phyloP scores from a whole-genome alignment of 2,329 filamentous ascomycete genomes.

The Fusarium caatingaense region DNA sequence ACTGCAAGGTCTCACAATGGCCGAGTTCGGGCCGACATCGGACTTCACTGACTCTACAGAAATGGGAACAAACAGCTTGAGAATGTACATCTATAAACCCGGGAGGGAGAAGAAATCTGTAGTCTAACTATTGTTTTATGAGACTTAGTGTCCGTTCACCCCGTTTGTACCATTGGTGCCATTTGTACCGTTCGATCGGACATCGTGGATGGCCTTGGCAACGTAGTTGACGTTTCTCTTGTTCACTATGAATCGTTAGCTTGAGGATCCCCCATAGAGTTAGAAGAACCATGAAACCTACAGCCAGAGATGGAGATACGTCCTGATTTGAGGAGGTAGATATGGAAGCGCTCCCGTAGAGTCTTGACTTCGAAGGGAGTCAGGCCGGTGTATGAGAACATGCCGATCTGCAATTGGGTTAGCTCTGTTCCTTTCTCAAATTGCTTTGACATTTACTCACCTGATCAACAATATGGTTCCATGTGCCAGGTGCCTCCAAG shows the following conservation, averaged over 20 bases:
- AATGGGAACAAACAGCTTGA: not conserved
- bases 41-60: not conserved
- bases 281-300: not conserved
- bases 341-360: conserved; percentile 75
- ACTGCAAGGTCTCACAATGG: not conserved
- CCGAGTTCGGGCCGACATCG: conserved; percentile 28
- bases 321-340: conserved; percentile 70
- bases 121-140: not conserved
- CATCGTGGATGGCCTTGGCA: conserved; percentile 85
- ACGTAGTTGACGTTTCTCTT: conserved; percentile 85
- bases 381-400: conserved; percentile 95
- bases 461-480: conserved; percentile 94
- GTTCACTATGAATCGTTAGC: conserved; percentile 66
- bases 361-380: conserved; percentile 76
- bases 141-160: conserved; percentile 10
- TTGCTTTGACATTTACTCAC: not conserved
- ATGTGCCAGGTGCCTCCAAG: conserved; percentile 84
- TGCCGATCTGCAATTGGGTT: conserved; percentile 77
- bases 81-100: conserved; percentile 1
- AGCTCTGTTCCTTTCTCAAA: not conserved
- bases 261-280: not conserved
- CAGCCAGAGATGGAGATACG: conserved; percentile 37
- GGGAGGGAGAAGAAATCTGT: conserved; percentile 5
- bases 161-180: conserved; percentile 18
- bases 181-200: conserved; percentile 49